A percentile compares a stretch with the other conserved stretches of the same genome.
These are phyloP conservation scores for Nakazawaea holstii DNA, from an alignment of 805 yeast genomes.

Conservation along the genomic window DNA sequence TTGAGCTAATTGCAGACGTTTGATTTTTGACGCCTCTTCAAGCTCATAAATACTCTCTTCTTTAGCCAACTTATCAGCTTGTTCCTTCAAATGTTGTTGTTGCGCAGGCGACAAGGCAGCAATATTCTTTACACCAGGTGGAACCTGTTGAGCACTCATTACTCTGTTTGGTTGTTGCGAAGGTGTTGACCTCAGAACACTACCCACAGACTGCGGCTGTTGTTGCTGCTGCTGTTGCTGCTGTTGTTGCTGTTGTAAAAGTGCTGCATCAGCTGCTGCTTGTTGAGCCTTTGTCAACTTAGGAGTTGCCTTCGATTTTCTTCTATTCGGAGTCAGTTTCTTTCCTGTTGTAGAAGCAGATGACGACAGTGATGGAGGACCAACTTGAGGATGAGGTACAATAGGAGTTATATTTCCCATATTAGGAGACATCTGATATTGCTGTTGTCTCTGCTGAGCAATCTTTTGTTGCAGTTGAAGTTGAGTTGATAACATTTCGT, in stretches of 20 bases:
- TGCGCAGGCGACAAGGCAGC: slow-evolving; percentile 20
- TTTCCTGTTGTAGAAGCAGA: slow-evolving; percentile 12
- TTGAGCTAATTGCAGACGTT: slow-evolving; percentile 39
- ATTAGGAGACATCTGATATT: neutral
- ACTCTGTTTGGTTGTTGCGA: slow-evolving; percentile 7
- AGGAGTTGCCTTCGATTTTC: slow-evolving; percentile 17
- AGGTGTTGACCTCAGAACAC: slow-evolving; percentile 9
- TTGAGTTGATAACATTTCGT: slow-evolving; percentile 6
- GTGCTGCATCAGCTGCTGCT: slow-evolving; percentile 9
- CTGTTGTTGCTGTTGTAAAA: slow-evolving; percentile 10
- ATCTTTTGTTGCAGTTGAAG: slow-evolving; percentile 22
- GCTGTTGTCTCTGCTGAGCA: slow-evolving; percentile 26
- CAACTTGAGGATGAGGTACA: neutral
- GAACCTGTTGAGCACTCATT: neutral
- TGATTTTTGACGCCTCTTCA: slow-evolving; percentile 36
- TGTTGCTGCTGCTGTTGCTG: slow-evolving; percentile 12
- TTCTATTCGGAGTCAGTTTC: slow-evolving; percentile 17
- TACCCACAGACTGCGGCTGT: neutral
- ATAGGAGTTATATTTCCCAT: slow-evolving; percentile 1
- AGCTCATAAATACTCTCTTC: slow-evolving; percentile 22
- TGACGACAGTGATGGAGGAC: slow-evolving; percentile 12
- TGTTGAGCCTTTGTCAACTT: slow-evolving; percentile 10
- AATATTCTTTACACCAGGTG: slow-evolving; percentile 1
- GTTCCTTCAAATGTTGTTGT: slow-evolving; percentile 25
- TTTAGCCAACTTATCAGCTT: slow-evolving; percentile 20